These are phyloP conservation scores for Globisporangium mamillatum DNA, from an alignment of 352 stramenopile species.

Conservation along the genomic window DNA sequence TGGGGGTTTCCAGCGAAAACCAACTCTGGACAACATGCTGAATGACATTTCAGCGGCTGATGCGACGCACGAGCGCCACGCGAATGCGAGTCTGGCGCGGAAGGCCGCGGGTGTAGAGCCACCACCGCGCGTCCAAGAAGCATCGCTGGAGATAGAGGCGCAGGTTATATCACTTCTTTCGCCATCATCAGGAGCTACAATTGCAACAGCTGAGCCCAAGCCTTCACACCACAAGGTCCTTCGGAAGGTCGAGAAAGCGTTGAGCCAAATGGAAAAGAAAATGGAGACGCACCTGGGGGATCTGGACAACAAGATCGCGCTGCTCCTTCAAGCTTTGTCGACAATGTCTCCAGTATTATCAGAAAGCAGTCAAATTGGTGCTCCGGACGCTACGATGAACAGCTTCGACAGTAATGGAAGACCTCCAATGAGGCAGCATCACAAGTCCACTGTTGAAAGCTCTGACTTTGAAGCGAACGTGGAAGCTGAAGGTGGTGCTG, in stretches of 20 bases:
- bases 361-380: too few relatives aligned
- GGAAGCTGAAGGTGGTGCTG: too few relatives aligned
- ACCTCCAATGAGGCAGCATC: too few relatives aligned
- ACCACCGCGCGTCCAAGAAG: neutral
- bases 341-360: too few relatives aligned
- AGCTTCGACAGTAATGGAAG: too few relatives aligned
- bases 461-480: too few relatives aligned
- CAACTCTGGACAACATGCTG: conserved; percentile 5
- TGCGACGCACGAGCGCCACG: neutral
- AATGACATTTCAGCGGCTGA: neutral
- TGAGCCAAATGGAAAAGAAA: conserved; percentile 32
- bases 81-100: neutral
- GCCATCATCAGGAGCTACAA: neutral
- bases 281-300: conserved; percentile 26
- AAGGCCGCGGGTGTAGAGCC: neutral
- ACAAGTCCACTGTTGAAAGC: too few relatives aligned
- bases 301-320: conserved; percentile 30
- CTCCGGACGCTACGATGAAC: too few relatives aligned
- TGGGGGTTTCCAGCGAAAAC: neutral
- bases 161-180: neutral
- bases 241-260: conserved; percentile 16
- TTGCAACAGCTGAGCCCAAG: conserved; percentile 27
- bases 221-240: neutral
- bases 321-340: conserved; percentile 20
- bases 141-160: neutral